Base-by-base conservation (phyloP, 1,284 basidiomycete genomes). In the Boletus hoseneyae region DNA sequence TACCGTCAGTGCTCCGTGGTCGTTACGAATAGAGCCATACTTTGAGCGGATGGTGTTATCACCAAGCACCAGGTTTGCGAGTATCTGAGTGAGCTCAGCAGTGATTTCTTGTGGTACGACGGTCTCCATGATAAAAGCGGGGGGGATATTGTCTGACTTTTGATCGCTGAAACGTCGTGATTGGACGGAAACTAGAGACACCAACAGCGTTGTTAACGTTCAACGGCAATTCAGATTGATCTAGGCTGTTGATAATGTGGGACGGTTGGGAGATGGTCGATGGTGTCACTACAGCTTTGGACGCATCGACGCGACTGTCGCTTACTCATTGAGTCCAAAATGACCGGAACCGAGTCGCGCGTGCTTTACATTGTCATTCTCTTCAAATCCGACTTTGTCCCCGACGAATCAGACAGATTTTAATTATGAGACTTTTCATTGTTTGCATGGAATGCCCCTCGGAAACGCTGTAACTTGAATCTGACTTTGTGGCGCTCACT, bases 1-100 rank as follows among this genome's bases (percentile, higher is more conserved):
- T 41, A 16, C 33, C 33, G 53, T 58, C 21, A 53, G 48, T 41
- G 19, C 6, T 7, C 30, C 25, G 7, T 8, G 8, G 19, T 12
- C 23, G 32, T 19, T 34, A 19, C 38, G 13, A 37, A 27, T 36
- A 33, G 41, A 47, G 46, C 13, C 51, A 18, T 32, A 74, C 78
- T 55, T 85, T 61, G 83, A 72, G 16, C 87, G 80, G 44, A 90
- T 87, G 48, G 83, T 80, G 67, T 90, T 90, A 64, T 90, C 86
- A 9, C 86, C 87, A 39, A 87, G 73, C 7, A 90, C 85, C 19
- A 90, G 79, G 67, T 90, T 90, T 10, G 87, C 85, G 34, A 90
- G 78, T 55, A 90, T 88, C 66, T 90, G 87, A 1, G 85, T 88
- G 57, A 90, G 75, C 62, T 88, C 85, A 6, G 73, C 69, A 9